Evolutionary conservation across 2,329 filamentous ascomycete species (phyloP).

Genomic region (Penicillium sp.): DNA sequence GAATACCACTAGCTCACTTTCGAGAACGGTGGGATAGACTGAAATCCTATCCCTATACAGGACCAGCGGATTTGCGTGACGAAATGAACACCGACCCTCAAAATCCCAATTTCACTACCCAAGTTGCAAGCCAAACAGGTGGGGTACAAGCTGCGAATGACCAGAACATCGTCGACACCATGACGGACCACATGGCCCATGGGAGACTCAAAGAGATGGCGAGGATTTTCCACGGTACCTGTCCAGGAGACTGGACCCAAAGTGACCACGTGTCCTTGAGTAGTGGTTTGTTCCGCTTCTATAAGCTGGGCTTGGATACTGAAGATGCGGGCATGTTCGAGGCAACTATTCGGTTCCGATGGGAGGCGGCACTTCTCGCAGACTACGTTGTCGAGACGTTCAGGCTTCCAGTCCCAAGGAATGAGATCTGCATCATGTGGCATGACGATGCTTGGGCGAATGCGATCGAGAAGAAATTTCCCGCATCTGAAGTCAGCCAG

Average conservation of each 20-base stretch:
- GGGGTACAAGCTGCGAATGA: background rate
- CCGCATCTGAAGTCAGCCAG: background rate
- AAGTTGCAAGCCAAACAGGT: too few relatives aligned
- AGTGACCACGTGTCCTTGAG: background rate
- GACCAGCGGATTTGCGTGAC: background rate
- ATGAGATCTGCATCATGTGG: conserved; percentile 15
- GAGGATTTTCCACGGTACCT: conserved; percentile 1
- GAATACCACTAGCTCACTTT: conserved; percentile 10
- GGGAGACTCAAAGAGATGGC: conserved; percentile 7
- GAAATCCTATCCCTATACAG: background rate
- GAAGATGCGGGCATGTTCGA: background rate
- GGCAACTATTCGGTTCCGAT: conserved; percentile 8
- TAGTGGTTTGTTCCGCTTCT: background rate
- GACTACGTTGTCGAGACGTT: conserved; percentile 9
- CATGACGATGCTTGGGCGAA: background rate
- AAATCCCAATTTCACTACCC: background rate
- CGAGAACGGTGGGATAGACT: conserved; percentile 2
- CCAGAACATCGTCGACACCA: background rate
- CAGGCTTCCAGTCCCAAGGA: conserved; percentile 6
- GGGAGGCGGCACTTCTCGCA: conserved; percentile 12
- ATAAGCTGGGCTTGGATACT: background rate
- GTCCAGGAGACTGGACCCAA: conserved; percentile 10
- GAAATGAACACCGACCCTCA: background rate
- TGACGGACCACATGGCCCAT: background rate
- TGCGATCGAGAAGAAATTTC: background rate